Conservation (phyloP, 345 rosid genomes). For the Clarkia xantiana region DNA sequence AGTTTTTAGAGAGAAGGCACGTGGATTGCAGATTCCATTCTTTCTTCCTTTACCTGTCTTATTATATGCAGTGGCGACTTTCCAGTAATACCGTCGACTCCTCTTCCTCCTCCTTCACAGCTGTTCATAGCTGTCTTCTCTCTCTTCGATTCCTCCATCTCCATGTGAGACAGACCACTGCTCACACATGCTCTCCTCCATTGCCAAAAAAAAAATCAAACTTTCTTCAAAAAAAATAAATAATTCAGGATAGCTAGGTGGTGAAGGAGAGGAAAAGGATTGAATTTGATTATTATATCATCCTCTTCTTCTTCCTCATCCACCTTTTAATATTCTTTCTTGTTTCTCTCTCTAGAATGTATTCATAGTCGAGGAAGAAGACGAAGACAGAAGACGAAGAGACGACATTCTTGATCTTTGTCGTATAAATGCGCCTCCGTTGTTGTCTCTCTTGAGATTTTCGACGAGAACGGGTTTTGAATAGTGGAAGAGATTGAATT, state of each 20-base stretch:
- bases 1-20: too few species aligned
- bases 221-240: not conserved
- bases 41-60: too few species aligned
- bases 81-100: conserved; percentile 73
- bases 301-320: too few species aligned
- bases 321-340: too few species aligned
- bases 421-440: not conserved
- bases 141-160: conserved; percentile 39
- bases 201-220: not conserved
- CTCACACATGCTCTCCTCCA: conserved; percentile 4
- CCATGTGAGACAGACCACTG: conserved; percentile 59
- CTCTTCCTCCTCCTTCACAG: conserved; percentile 13
- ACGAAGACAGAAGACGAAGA: too few species aligned
- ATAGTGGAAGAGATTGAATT: not conserved
- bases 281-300: too few species aligned
- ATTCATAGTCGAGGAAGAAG: too few species aligned
- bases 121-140: conserved; percentile 49
- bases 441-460: not conserved
- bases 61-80: conserved; percentile 26
- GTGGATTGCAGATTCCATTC: too few species aligned
- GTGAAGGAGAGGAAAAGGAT: not conserved
- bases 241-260: too few species aligned
- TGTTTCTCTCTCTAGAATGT: too few species aligned
- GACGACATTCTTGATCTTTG: too few species aligned
- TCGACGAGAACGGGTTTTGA: too few species aligned